phyloP scores from a whole-genome alignment of 2,329 filamentous ascomycete species.

The Chaetomium sp. region DNA sequence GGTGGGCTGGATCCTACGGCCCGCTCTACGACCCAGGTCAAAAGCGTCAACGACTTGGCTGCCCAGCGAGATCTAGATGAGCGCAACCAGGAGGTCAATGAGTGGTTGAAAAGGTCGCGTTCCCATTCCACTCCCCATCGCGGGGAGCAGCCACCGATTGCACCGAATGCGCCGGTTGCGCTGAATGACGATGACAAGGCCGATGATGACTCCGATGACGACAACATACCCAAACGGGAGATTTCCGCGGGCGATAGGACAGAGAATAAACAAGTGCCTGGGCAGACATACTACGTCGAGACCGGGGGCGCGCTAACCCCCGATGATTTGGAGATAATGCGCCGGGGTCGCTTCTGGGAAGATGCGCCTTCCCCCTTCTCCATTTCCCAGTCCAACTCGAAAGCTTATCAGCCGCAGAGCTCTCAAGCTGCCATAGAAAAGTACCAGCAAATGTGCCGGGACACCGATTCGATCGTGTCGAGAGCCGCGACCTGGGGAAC shows the following conservation, averaged over 20 bases:
- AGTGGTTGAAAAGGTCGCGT: constrained; percentile 49
- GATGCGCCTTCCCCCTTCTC: constrained; percentile 51
- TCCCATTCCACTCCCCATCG: constrained; percentile 14
- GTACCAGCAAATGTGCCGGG: constrained; percentile 55
- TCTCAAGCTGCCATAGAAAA: constrained; percentile 57
- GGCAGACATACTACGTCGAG: constrained; percentile 53
- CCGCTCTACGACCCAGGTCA: constrained; percentile 48
- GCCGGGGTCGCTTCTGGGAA: constrained; percentile 51
- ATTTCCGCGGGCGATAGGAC: constrained; percentile 52
- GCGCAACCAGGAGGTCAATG: constrained; percentile 53
- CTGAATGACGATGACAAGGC: background rate
- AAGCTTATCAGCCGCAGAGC: constrained; percentile 50
- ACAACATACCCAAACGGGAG: constrained; percentile 45
- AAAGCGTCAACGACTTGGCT: constrained; percentile 54
- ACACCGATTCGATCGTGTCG: constrained; percentile 62
- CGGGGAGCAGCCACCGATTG: constrained; percentile 11
- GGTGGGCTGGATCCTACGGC: constrained; percentile 52
- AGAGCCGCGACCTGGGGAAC: constrained; percentile 72
- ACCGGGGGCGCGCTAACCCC: constrained; percentile 47
- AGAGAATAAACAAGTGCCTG: constrained; percentile 52
- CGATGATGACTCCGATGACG: too few species aligned
- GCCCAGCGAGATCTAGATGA: constrained; percentile 46
- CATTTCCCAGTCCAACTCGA: constrained; percentile 44
- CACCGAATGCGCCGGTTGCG: background rate
- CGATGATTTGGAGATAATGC: constrained; percentile 54